These are phyloP conservation scores for Nakazawaea ernobii DNA, from an alignment of 805 yeast genomes.

Conservation along the genomic window DNA sequence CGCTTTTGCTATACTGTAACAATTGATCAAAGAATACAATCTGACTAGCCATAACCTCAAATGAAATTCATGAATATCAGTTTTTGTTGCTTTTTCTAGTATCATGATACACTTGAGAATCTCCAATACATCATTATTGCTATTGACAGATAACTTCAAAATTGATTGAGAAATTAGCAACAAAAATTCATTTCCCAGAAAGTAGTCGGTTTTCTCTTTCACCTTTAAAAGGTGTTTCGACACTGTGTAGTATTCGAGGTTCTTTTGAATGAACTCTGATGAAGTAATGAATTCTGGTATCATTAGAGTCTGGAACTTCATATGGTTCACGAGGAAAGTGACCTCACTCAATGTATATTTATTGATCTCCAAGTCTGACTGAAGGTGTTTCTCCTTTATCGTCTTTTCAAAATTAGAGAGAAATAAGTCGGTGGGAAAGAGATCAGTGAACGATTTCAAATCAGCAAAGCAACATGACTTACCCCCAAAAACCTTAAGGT, in stretches of 20 bases:
- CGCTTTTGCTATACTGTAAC: constrained; percentile 39
- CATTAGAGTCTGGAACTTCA: constrained; percentile 40
- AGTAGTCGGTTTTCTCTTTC: constrained; percentile 62
- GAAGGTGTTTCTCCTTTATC: constrained; percentile 11
- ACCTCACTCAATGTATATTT: constrained; percentile 18
- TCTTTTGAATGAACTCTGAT: constrained; percentile 22
- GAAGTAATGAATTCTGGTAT: constrained; percentile 17
- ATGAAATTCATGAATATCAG: constrained; percentile 70
- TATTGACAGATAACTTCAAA: constrained; percentile 11
- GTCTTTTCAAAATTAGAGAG: constrained; percentile 11
- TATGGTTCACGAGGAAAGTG: constrained; percentile 23
- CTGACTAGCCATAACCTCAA: constrained; percentile 66
- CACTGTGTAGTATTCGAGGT: constrained; percentile 33
- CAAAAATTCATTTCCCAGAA: constrained; percentile 61
- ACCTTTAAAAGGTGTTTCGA: constrained; percentile 29
- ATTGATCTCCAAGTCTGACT: constrained; percentile 1
- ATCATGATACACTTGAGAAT: constrained; percentile 40
- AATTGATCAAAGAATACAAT: constrained; percentile 54
- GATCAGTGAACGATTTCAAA: constrained; percentile 29
- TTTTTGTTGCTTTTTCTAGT: constrained; percentile 47
- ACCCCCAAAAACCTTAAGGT: constrained; percentile 39
- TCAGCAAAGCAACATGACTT: constrained; percentile 68
- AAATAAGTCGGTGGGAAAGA: background rate
- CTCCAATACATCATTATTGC: constrained; percentile 14
- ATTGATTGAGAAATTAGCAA: constrained; percentile 44